Evolutionary conservation across 768 basidiomycete species (phyloP), one percentile per base, ranked within the genome.

Genomic region (Boletellus sp.): DNA sequence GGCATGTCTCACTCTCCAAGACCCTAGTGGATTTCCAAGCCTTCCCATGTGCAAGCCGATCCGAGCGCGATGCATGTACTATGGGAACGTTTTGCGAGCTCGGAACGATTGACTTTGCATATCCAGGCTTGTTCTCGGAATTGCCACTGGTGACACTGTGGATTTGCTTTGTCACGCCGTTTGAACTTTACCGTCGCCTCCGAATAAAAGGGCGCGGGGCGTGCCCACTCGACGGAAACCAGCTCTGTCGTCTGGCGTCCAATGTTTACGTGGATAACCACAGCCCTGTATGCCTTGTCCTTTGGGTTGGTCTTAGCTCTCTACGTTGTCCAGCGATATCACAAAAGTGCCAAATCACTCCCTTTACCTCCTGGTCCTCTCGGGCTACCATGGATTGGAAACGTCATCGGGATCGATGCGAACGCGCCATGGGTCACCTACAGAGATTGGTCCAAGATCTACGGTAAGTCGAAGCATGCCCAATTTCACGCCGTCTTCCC

Each of bases 291-390:
- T 12, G 26, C 38, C 16, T n/a, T 47, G 15, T 12, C 38, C 20
- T 19, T 47, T 2, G 38, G 37, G 9, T 32, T 15, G 17, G 10
- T 31, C 10, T 15, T n/a, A 4, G 22, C 31, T 6, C 28, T 50
- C 3, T 36, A 23, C 11, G 1, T 44, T 20, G 24, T 28, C 31
- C 23, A 13, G 17, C 36, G 34, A 22, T 31, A 24, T 20, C 7
- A 23, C 10, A 26, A 16, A 6, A 16, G 35, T 4, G 16, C 17
- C 3, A 42, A 22, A 23, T 19, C 28, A 31, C 41, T 23, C 7
- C 49, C 49, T 10, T n/a, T 50, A 11, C 49, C 49, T 33, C 43
- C 49, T 11, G 49, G 49, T 19, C 49, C 43, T 24, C 22, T 37
- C 9, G 43, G 43, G 0, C 6, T 50, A 11, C 49, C 49, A 7